Conservation (phyloP, 202 grass and related monocot species). For the Musa balbisiana region DNA sequence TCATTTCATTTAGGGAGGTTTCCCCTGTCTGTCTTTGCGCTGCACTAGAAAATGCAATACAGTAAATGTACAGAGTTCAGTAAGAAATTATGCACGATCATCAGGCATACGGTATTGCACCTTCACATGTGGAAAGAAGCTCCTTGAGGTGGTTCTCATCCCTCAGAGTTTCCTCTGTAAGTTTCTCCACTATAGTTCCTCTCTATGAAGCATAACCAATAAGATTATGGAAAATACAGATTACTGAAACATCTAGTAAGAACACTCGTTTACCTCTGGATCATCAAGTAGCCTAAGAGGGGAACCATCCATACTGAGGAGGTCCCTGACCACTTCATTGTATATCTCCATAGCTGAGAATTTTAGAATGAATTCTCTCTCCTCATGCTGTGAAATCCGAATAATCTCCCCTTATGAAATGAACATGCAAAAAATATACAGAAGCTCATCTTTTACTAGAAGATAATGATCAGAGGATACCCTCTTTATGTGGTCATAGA, state of each 20-base stretch:
- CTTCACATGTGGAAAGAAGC: constrained; percentile 14
- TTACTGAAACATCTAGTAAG: neutral
- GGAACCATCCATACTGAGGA: constrained; percentile 8
- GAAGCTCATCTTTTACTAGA: neutral
- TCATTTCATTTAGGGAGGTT: constrained; percentile 19
- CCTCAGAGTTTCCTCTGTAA: constrained; percentile 20
- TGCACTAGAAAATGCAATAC: neutral
- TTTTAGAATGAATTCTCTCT: constrained; percentile 15
- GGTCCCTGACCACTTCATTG: constrained; percentile 21
- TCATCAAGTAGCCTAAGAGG: constrained; percentile 19
- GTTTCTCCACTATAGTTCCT: constrained; percentile 16
- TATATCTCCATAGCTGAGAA: constrained; percentile 27
- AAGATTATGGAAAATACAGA: neutral
- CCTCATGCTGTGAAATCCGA: constrained; percentile 14
- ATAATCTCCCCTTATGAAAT: neutral
- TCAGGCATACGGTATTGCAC: neutral
- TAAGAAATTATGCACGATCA: neutral
- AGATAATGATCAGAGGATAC: neutral
- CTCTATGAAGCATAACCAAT: neutral
- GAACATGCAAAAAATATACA: neutral
- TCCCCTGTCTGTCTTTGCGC: constrained; percentile 22
- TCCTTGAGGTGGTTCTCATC: constrained; percentile 18
- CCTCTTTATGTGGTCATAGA: constrained; percentile 19
- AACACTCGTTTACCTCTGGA: constrained; percentile 7
- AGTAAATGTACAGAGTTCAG: neutral